Evolutionary conservation across 306 rosid genomes (phyloP), one percentile per base, ranked within the genome.

Genomic region (Trifolium repens): DNA sequence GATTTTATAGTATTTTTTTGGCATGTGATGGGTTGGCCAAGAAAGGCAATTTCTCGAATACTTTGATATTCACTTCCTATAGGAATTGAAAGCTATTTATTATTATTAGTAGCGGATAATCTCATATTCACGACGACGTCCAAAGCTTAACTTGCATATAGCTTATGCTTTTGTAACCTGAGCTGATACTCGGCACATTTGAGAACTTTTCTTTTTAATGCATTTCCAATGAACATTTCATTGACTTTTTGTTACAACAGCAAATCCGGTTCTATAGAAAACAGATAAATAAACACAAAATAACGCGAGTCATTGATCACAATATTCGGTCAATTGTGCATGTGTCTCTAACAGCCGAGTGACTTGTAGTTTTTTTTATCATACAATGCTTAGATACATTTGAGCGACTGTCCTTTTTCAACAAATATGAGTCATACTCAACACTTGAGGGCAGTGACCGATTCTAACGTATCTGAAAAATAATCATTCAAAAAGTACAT

Each of bases 21-120:
- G 75, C 27, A 63, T 73, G 58, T 73, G 74, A 73, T 84, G 78
- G 71, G 80, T 64, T 84, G 82, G 85, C 75, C 69, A 68, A 77
- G 78, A 77, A 75, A 60, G 63, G 80, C 58, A 73, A 73, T 80
- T 73, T 68, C 61, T 67, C 68, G 71, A 77, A 76, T 47, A 67
- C 61, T 80, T 53, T 79, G 67, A 65, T 71, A 35, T 69, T 83
- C 74, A 52, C 42, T 71, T 79, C 73, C 50, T 43, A 35, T 72
- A 54, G 74, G 73, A 70, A 76, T 70, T 72, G 77, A 84, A 76
- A 63, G 74, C 53, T 57, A 66, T 79, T 61, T 49, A 65, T 79
- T 49, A 65, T 79, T 71, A 67, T 71, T 77, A 77, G 75, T 77
- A 84, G 71, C 64, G 54, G 79, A 62, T 77, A 73, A 62, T 82